Conservation (phyloP, 306 rosid species). For the Trifolium repens region DNA sequence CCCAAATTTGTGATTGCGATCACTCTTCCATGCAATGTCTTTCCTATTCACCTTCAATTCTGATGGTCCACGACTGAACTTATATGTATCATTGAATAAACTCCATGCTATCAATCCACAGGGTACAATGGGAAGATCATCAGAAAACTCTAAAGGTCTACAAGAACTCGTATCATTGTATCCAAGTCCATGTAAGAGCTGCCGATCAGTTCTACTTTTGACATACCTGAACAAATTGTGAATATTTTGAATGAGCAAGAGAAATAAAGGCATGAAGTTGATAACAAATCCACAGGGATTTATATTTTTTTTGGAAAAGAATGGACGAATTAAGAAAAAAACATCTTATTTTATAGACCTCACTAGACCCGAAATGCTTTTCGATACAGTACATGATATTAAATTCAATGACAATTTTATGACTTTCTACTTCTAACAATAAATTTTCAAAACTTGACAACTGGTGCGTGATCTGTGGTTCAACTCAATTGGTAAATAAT, state of each 20-base stretch:
- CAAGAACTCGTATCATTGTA: slow-evolving; percentile 73
- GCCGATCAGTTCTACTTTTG: slow-evolving; percentile 81
- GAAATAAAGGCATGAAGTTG: slow-evolving; percentile 34
- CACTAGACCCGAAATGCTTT: slow-evolving; percentile 23
- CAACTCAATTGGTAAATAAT: slow-evolving; percentile 30
- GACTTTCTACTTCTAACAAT: slow-evolving; percentile 22
- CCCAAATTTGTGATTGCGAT: slow-evolving; percentile 85
- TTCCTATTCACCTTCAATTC: slow-evolving; percentile 76
- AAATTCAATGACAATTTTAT: slow-evolving; percentile 23
- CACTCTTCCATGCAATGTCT: slow-evolving; percentile 96
- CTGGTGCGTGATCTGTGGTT: slow-evolving; percentile 10
- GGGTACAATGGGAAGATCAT: slow-evolving; percentile 76
- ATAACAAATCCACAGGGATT: slow-evolving; percentile 10
- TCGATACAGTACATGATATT: background rate
- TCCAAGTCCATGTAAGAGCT: slow-evolving; percentile 78
- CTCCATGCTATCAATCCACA: slow-evolving; percentile 99
- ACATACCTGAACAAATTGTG: slow-evolving; percentile 71
- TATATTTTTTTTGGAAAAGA: background rate
- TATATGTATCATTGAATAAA: slow-evolving; percentile 84
- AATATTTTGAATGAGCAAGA: slow-evolving; percentile 38
- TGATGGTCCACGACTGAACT: slow-evolving; percentile 67
- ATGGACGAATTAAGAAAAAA: slow-evolving; percentile 15
- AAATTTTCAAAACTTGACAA: slow-evolving; percentile 17
- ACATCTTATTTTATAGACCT: background rate
- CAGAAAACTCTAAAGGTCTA: slow-evolving; percentile 64